Conservation (phyloP, 2,329 filamentous ascomycete species). For the Colletotrichum sp. region DNA sequence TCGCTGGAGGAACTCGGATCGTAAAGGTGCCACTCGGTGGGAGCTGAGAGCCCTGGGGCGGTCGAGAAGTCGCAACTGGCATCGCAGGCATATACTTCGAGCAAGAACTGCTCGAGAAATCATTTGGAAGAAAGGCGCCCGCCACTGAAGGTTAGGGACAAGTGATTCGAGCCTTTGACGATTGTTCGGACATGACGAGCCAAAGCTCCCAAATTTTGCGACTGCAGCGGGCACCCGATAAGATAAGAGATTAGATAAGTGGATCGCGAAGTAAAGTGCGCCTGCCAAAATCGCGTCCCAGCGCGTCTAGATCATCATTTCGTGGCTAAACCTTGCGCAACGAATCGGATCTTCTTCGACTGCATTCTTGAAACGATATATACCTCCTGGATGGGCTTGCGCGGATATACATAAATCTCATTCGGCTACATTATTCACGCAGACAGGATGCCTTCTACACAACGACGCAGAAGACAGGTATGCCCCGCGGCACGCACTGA, state of each 20-base stretch:
- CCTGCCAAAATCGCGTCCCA: not conserved
- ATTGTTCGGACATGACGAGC: not conserved
- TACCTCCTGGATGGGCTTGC: not conserved
- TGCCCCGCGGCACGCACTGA: slow-evolving; percentile 3
- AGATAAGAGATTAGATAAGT: slow-evolving; percentile 23
- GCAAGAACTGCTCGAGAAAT: slow-evolving; percentile 35
- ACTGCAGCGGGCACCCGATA: slow-evolving; percentile 18
- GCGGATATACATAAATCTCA: not conserved
- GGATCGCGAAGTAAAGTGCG: slow-evolving; percentile 7
- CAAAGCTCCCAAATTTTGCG: slow-evolving; percentile 17
- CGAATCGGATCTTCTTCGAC: not conserved
- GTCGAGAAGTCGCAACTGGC: slow-evolving; percentile 32
- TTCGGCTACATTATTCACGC: not conserved
- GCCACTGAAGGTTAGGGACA: not conserved
- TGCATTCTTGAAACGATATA: not conserved
- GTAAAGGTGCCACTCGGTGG: not conserved
- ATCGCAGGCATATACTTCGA: slow-evolving; percentile 38
- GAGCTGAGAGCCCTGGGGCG: slow-evolving; percentile 2
- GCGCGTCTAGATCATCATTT: not conserved
- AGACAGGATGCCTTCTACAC: slow-evolving; percentile 33
- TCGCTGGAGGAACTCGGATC: not conserved
- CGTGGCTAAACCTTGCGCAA: not conserved
- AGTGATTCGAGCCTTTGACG: not conserved
- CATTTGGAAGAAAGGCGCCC: slow-evolving; percentile 31
- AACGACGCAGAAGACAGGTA: slow-evolving; percentile 38